Evolutionary conservation across 2,329 filamentous ascomycete species (phyloP).

Genomic region (Nakataea oryzae): DNA sequence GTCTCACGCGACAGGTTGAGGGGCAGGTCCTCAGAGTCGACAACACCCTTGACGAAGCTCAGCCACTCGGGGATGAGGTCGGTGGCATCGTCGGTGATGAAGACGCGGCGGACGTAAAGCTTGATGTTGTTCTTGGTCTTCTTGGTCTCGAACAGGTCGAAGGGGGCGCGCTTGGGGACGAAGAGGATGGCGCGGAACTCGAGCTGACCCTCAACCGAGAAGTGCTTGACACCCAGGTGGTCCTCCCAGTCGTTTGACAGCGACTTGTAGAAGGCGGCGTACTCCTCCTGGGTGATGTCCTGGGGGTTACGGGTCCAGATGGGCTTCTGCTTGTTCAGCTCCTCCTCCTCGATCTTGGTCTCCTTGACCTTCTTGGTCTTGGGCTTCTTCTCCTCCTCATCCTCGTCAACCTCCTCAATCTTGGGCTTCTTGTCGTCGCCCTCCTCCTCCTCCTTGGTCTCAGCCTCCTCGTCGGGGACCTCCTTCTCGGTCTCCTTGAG

Average conservation of each 20-base stretch:
- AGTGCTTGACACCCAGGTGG: constrained; percentile 99
- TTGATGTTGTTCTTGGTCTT: constrained; percentile 99
- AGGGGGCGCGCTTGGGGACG: constrained; percentile 98
- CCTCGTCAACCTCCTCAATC: constrained; percentile 84
- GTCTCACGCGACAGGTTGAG: constrained; percentile 99
- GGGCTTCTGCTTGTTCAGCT: constrained; percentile 99
- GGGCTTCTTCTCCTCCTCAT: constrained; percentile 78
- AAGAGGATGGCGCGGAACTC: constrained; percentile 99
- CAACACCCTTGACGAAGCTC: constrained; percentile 99
- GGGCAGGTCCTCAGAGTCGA: constrained; percentile 98
- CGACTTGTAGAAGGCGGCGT: constrained; percentile 99
- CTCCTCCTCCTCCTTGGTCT: constrained; percentile 61
- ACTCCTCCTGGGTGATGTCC: constrained; percentile 94
- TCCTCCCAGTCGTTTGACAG: constrained; percentile 99
- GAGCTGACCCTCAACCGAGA: constrained; percentile 99
- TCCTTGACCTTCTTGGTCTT: constrained; percentile 99
- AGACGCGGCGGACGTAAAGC: constrained; percentile 98
- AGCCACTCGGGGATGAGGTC: constrained; percentile 99
- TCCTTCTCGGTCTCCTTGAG: constrained; percentile 98
- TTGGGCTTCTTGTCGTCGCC: constrained; percentile 90
- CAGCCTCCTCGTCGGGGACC: constrained; percentile 90
- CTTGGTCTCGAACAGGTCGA: constrained; percentile 99
- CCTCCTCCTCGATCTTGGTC: constrained; percentile 96
- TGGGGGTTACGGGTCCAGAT: constrained; percentile 98
- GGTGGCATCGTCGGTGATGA: constrained; percentile 99